Base-by-base conservation (phyloP, 106 monocot genomes). In the Dioscorea alata region DNA sequence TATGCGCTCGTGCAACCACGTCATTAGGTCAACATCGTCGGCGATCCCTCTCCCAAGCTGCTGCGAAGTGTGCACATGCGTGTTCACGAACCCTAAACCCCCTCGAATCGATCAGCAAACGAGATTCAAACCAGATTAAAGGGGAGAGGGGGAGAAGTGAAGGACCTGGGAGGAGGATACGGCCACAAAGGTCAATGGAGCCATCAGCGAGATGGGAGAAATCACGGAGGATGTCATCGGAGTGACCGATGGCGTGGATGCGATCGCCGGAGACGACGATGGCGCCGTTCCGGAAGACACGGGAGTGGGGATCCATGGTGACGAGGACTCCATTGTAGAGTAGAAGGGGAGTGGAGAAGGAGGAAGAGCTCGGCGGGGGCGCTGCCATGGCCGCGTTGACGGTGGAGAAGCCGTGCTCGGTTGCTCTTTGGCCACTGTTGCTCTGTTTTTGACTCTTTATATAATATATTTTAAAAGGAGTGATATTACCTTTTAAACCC, bases 31-130 rank as follows among this genome's bases (percentile, higher is more conserved):
- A 0, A 94, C 94, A 65, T 94, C 94, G 49, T 94, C 94, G 50
- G 94, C 94, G 22, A 94, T 90, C 49, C 94, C 94, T 65, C 87
- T 78, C 59, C 65, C 94, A 21, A 94, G 85, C 81, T 94, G 90
- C 83, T 94, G 94, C 42, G 94, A 94, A 21, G 87, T 94, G 83
- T 94, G 94, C 22, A 90, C 94, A 72, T 94, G 94, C 20, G 94
- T 90, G 79, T 94, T 94, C 35, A 94, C 65, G 60, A 94, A 90
- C 51, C 94, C 93, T 94, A 59, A 15, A 21, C 28, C 58, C 28
- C 6, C 20, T 7, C 42, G 10, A 42, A 42, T 42, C 42, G 5
- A 42, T 12, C 28, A 49, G 12, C 54, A 54, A 59, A 23, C 33
- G 2, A 24, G 24, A 42, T 12, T 28, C 17, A 23, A 23, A 19